phyloP scores from a whole-genome alignment of 202 grass and related monocot genomes.

The Bolboschoenoplectus hybrid region DNA sequence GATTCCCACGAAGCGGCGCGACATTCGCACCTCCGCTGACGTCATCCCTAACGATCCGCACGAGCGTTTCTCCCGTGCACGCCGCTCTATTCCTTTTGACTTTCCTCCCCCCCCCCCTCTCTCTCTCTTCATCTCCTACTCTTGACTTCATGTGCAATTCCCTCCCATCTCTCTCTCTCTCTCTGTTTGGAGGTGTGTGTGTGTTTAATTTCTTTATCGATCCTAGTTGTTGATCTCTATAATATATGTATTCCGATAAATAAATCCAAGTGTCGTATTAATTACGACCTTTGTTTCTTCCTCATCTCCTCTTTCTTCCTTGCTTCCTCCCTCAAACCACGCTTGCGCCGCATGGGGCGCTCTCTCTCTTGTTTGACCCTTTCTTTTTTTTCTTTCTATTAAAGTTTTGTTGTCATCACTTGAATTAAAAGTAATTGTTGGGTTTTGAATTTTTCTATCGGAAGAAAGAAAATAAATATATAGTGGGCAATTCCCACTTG shows the following conservation, averaged over 20 bases:
- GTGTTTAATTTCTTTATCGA: not conserved
- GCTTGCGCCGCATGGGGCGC: conserved; percentile 49
- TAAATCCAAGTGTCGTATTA: conserved; percentile 34
- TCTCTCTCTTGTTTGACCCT: conserved; percentile 30
- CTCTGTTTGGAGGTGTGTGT: not conserved
- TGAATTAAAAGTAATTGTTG: not conserved
- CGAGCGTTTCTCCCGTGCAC: conserved; percentile 40
- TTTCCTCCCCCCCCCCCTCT: not conserved
- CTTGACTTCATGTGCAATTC: conserved; percentile 41
- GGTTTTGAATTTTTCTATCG: not conserved
- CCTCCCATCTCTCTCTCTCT: not conserved
- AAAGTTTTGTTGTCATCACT: conserved; percentile 19
- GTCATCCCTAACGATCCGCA: conserved; percentile 52
- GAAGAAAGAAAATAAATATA: not conserved
- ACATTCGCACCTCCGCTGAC: conserved; percentile 46
- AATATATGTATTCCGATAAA: not conserved
- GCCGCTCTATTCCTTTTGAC: conserved; percentile 12
- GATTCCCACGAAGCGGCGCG: conserved; percentile 50
- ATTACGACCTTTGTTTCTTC: conserved; percentile 33
- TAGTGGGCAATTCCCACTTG: conserved; percentile 5
- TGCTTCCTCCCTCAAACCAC: conserved; percentile 32
- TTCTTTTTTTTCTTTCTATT: conserved; percentile 13
- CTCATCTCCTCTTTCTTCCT: not conserved
- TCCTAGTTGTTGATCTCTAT: conserved; percentile 6
- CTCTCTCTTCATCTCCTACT: not conserved